phyloP scores from a whole-genome alignment of 176 grass and related monocot species.

The Avena sativa region DNA sequence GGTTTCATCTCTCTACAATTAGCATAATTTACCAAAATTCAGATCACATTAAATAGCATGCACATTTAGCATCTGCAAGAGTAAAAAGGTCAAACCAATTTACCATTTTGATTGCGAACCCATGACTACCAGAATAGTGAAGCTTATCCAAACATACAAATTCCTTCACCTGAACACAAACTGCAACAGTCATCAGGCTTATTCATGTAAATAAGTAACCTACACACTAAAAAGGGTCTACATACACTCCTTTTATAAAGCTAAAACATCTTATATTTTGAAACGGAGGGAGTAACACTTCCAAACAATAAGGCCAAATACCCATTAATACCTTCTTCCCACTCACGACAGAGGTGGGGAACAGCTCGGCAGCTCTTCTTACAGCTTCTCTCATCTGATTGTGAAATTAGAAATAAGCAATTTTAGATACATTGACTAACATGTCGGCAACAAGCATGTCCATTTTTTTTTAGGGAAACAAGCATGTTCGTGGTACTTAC shows the following conservation, averaged over 20 bases:
- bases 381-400: neutral
- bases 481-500: slow-evolving; percentile 1
- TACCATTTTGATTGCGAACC: neutral
- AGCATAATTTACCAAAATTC: neutral
- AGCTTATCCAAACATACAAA: neutral
- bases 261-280: too few species aligned
- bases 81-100: neutral
- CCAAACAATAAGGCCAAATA: neutral
- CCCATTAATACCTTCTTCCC: neutral
- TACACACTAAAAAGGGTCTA: too few species aligned
- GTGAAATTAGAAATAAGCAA: neutral
- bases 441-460: neutral
- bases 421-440: neutral
- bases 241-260: too few species aligned
- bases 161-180: neutral
- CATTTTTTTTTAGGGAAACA: neutral
- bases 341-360: neutral
- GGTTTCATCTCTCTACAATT: neutral
- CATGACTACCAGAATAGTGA: neutral
- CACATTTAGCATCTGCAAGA: neutral
- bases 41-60: neutral
- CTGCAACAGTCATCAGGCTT: neutral
- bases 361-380: neutral
- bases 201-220: neutral
- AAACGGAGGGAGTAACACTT: neutral